Evolutionary conservation across 2,329 filamentous ascomycete genomes (phyloP).

Genomic region (Alternaria alternata): DNA sequence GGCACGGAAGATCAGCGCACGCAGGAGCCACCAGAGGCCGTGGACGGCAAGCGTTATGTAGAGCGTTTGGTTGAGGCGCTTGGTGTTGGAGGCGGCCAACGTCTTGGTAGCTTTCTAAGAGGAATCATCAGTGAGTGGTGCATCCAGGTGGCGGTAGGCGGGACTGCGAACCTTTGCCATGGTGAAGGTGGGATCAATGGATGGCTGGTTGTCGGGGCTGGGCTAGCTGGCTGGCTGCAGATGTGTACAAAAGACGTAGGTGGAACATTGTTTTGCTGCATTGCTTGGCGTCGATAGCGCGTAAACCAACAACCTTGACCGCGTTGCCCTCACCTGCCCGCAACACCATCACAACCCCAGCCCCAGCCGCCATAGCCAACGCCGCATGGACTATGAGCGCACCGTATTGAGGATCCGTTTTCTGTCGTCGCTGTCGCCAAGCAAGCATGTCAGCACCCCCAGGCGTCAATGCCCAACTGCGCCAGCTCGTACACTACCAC

Average conservation of each 20-base stretch:
- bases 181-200: neutral
- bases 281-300: constrained; percentile 4
- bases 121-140: constrained; percentile 37
- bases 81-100: constrained; percentile 79
- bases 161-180: constrained; percentile 13
- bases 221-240: neutral
- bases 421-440: neutral
- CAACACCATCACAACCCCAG: constrained; percentile 6
- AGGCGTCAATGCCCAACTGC: constrained; percentile 67
- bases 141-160: neutral
- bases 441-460: constrained; percentile 64
- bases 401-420: constrained; percentile 17
- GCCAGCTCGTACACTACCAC: constrained; percentile 73
- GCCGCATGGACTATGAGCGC: constrained; percentile 12
- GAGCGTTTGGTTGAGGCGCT: constrained; percentile 82
- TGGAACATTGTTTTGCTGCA: constrained; percentile 4
- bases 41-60: constrained; percentile 77
- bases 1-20: constrained; percentile 69
- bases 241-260: neutral
- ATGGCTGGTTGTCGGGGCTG: neutral
- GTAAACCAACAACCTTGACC: constrained; percentile 16
- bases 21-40: constrained; percentile 74
- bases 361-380: constrained; percentile 5
- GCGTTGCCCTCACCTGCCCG: constrained; percentile 14
- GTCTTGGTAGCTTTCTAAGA: constrained; percentile 62